A percentile compares a stretch with the other conserved stretches of the same genome.
phyloP scores from a whole-genome alignment of 176 grass and related monocot species.

The Tillandsia leiboldiana region DNA sequence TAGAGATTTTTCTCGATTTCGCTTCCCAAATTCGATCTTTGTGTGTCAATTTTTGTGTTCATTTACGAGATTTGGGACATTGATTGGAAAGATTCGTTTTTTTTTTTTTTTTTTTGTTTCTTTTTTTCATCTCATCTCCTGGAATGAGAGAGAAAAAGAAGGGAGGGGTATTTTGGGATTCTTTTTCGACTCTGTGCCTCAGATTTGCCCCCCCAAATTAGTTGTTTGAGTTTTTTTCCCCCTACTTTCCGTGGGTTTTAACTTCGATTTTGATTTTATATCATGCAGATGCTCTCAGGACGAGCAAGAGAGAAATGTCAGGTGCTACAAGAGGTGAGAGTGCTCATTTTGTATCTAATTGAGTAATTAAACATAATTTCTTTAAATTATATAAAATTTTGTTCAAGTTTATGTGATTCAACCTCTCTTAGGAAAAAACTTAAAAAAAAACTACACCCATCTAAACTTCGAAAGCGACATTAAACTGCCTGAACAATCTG shows the following conservation, averaged over 20 bases:
- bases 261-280: not conserved
- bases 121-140: not conserved
- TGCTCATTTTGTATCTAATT: slow-evolving; percentile 3
- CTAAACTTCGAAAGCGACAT: too few relatives aligned
- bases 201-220: not conserved
- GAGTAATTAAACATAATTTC: slow-evolving; percentile 2
- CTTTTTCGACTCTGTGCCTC: too few relatives aligned
- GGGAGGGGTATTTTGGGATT: too few relatives aligned
- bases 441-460: too few relatives aligned
- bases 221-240: not conserved
- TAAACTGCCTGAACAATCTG: too few relatives aligned
- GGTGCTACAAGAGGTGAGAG: slow-evolving; percentile 75
- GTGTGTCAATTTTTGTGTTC: not conserved
- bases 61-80: not conserved
- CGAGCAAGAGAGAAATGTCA: slow-evolving; percentile 87
- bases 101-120: not conserved
- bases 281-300: slow-evolving; percentile 78
- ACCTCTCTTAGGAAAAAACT: not conserved
- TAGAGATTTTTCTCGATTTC: not conserved
- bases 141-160: too few relatives aligned
- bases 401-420: not conserved
- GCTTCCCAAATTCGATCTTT: not conserved
- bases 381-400: not conserved
- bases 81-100: not conserved
- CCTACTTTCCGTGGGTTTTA: not conserved